These are phyloP conservation scores for Fusarium sp. DNA, from an alignment of 2,329 filamentous ascomycete genomes.

Conservation along the genomic window DNA sequence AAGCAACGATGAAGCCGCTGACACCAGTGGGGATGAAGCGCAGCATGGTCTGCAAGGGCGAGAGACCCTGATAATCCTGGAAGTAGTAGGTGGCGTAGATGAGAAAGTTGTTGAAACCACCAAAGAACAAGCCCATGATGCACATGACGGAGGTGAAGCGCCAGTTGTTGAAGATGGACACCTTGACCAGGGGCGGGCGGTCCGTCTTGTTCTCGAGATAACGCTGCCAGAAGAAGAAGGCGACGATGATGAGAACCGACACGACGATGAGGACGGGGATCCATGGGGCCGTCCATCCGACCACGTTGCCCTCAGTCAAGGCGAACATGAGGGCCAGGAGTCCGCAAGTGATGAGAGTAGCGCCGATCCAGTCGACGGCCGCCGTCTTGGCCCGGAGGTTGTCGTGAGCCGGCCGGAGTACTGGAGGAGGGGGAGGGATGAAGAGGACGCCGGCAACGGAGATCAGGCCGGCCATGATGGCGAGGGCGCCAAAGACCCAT, in stretches of 20 bases:
- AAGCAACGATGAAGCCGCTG: slow-evolving; percentile 67
- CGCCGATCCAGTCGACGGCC: slow-evolving; percentile 75
- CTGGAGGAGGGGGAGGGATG: slow-evolving; percentile 65
- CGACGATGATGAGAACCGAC: slow-evolving; percentile 65
- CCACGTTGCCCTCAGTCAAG: slow-evolving; percentile 76
- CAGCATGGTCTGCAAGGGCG: slow-evolving; percentile 73
- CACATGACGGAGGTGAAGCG: slow-evolving; percentile 72
- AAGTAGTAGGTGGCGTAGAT: slow-evolving; percentile 78
- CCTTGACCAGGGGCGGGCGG: slow-evolving; percentile 71
- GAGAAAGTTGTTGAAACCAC: slow-evolving; percentile 75
- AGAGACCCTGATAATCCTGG: slow-evolving; percentile 73
- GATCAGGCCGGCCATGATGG: slow-evolving; percentile 68
- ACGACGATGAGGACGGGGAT: slow-evolving; percentile 70
- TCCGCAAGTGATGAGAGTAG: slow-evolving; percentile 70
- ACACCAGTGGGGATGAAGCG: slow-evolving; percentile 76
- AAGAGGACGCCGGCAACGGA: slow-evolving; percentile 68
- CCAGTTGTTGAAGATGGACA: slow-evolving; percentile 70
- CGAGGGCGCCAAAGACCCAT: slow-evolving; percentile 75
- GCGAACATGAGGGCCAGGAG: slow-evolving; percentile 74
- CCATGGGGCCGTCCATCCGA: slow-evolving; percentile 75
- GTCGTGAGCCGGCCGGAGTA: slow-evolving; percentile 37
- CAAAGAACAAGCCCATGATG: slow-evolving; percentile 75
- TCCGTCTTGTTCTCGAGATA: slow-evolving; percentile 49
- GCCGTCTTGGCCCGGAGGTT: slow-evolving; percentile 51
- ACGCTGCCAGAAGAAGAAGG: slow-evolving; percentile 72